phyloP scores from a whole-genome alignment of 768 basidiomycete species.

The Leccinum arenicola region DNA sequence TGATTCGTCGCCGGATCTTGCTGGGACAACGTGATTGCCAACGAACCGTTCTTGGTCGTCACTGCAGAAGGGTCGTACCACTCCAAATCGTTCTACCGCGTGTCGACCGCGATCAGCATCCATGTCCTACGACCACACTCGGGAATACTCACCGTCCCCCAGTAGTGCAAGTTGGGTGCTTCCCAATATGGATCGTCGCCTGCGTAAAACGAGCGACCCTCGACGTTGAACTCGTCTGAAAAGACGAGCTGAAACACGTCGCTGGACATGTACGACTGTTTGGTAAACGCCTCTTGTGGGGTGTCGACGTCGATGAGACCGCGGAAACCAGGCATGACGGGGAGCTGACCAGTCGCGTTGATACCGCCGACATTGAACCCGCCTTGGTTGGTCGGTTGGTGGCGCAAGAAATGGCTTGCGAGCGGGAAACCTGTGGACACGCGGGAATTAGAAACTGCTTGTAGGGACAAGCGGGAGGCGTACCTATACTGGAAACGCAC shows the following conservation, averaged over 20 bases:
- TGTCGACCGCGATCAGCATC: constrained; percentile 9
- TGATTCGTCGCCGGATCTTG: constrained; percentile 41
- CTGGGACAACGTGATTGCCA: constrained; percentile 49
- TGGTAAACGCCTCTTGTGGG: constrained; percentile 43
- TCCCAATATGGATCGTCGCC: constrained; percentile 67
- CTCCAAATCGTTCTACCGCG: constrained; percentile 40
- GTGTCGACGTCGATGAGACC: constrained; percentile 56
- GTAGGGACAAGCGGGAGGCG: neutral
- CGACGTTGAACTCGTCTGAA: constrained; percentile 78
- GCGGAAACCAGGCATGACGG: constrained; percentile 39
- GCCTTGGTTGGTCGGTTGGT: constrained; percentile 39
- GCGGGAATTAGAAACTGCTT: neutral
- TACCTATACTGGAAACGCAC: constrained; percentile 18
- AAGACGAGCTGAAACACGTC: constrained; percentile 57
- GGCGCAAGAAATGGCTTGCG: constrained; percentile 42
- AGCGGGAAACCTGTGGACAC: constrained; percentile 47
- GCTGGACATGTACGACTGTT: constrained; percentile 36
- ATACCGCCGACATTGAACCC: constrained; percentile 76
- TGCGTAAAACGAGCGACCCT: constrained; percentile 68
- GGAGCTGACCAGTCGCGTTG: constrained; percentile 69
- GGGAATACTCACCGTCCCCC: constrained; percentile 46
- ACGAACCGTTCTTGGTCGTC: constrained; percentile 50
- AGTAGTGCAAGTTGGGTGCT: constrained; percentile 60
- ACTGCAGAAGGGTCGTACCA: constrained; percentile 57
- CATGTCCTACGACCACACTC: too few relatives aligned